Conservation (phyloP, 306 rosid genomes). For the Mimosa pudica region DNA sequence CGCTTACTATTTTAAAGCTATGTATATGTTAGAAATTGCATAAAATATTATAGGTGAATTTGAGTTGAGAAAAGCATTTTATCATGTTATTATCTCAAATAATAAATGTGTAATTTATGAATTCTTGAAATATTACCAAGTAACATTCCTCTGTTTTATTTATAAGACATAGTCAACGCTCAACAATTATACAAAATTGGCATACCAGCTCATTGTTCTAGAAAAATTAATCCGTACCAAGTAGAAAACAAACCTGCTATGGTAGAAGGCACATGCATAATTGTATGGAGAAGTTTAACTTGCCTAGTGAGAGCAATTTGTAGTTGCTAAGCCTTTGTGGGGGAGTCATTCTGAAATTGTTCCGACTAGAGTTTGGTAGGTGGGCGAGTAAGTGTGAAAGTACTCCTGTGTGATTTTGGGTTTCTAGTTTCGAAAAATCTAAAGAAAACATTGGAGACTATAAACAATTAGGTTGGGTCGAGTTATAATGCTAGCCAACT, state of each 20-base stretch:
- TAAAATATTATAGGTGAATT: background rate
- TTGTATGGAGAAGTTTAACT: too few species aligned
- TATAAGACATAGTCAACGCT: background rate
- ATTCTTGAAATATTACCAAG: background rate
- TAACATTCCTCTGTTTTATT: background rate
- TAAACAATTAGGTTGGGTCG: background rate
- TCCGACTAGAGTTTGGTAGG: too few species aligned
- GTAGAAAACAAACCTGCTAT: too few species aligned
- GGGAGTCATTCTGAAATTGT: too few species aligned
- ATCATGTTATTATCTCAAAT: background rate
- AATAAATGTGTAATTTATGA: background rate
- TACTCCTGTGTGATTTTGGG: too few species aligned
- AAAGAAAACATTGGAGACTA: background rate
- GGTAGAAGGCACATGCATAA: too few species aligned
- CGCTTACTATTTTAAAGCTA: background rate
- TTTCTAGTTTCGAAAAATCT: background rate
- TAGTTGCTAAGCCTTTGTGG: too few species aligned
- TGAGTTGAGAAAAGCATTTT: background rate
- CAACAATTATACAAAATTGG: background rate
- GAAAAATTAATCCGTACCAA: too few species aligned
- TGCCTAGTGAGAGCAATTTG: too few species aligned
- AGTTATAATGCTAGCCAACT: background rate
- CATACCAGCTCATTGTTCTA: background rate
- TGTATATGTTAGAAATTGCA: background rate
- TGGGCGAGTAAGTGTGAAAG: too few species aligned